Evolutionary conservation across 2,329 filamentous ascomycete species (phyloP), one percentile per base, ranked within the genome.

Genomic region (Beauveria sp.): DNA sequence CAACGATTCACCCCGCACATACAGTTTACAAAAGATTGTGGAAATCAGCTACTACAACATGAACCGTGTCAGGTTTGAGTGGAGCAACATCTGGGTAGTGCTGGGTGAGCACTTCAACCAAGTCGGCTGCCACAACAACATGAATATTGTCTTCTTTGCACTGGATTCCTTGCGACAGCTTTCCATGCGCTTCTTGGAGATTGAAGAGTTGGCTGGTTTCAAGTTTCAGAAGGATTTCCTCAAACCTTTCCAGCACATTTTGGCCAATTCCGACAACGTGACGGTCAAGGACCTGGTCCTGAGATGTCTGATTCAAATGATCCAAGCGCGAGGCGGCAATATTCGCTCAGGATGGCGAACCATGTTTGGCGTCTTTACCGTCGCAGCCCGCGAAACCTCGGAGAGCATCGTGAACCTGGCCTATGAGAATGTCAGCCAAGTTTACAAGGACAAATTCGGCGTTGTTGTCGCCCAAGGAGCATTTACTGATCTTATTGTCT

Each of bases 31-130:
- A 71, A 99, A 99, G 75, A 85, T 99, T 64, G 96, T 99, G 18
- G 94, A 99, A 75, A 97, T 99, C 74, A 96, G 91, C 73, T 97
- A 96, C 75, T 99, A 99, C 84, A 99, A 99, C 78, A 99, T 99
- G 94, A 92, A 91, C 62, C 87, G 94, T 80, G 93, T 99, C 41
- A 89, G 94, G 68, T 97, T 97, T 68, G 94, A 99, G 72, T 99
- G 94, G 94, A 96, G 90, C 14, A 93, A 89, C 68, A 96, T 99
- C 63, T 99, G 94, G 94, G 90, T 90, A 64, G 90, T 99, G 1
- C 83, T 99, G n/a, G 94, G 94, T 16, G 90, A 96, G 71, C 96
- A 99, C 71, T 99, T 99, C 80, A 97, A 97, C 73, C 88, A 92
- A 65, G 94, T 99, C 63, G 96, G 96, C 58, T 97, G 93, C 70